Base-by-base conservation (phyloP, 192 early-diverging fungal species). In the Nowakowskiella sp. region DNA sequence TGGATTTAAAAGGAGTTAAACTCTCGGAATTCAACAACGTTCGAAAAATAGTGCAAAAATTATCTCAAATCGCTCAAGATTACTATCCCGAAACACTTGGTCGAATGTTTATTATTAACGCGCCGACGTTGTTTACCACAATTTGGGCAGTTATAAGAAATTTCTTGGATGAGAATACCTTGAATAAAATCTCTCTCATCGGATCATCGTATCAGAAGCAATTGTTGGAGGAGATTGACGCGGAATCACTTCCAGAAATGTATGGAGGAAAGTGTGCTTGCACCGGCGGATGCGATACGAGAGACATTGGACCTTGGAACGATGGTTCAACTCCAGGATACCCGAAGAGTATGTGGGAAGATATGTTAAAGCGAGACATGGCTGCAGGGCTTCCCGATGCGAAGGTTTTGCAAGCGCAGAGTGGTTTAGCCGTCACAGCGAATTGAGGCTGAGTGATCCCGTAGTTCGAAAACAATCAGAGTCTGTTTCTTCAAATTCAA, bases 11-110 rank as follows among this genome's bases (percentile, higher is more conserved):
- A 32, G 87, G 86, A 31, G 86, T 95, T 24, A 83, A 84, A 34
- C 78, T 88, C 44, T 70, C 74, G 42, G 74, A 78, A 42, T 88
- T 88, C 81, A 51, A 78, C 72, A 76, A 81, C 64, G 82, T 84
- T 34, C 70, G 65, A 53, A 66, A 64, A 42, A 67, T 87, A 24
- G 81, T 88, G 48, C 81, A 84, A 58, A 66, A 74, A 46, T 80
- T 95, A 44, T 78, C 86, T 24, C 76, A 85, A 39, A 84, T 86
- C 63, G 91, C 92, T 58, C 91, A 94, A 61, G 85, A 90, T 51
- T 87, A 91, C 60, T 97, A 97, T 56, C 94, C 94, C 9, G 94
- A 95, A 65, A 88, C 85, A 64, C 74, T 95, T 51, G 84, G 87
- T 58, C 88, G 85, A 56, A 87, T 94, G 49, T 95, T 84, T 53